Conservation (phyloP, 2,329 filamentous ascomycete genomes). For the Botryosphaeria dothidea region DNA sequence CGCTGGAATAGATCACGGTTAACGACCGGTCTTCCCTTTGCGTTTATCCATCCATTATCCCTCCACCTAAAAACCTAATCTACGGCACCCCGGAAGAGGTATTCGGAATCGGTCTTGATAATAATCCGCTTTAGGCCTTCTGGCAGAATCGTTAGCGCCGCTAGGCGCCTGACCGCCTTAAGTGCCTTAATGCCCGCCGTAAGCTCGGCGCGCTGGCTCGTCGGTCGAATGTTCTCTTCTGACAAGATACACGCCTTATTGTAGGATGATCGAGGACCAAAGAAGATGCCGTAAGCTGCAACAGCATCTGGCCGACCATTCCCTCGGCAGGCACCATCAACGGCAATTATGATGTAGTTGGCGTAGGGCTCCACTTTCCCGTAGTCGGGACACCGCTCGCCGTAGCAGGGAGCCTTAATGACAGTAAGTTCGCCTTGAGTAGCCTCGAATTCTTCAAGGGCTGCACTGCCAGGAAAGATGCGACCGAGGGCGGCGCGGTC, state of each 20-base stretch:
- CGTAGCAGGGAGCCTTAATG: not conserved
- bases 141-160: not conserved
- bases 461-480: not conserved
- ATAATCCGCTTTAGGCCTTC: not conserved
- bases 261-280: not conserved
- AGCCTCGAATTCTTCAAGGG: not conserved
- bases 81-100: not conserved
- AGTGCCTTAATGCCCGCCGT: not conserved
- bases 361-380: not conserved
- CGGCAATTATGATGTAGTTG: not conserved
- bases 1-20: not conserved
- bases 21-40: not conserved
- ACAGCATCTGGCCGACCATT: not conserved
- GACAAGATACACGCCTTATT: not conserved
- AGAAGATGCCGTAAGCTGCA: not conserved
- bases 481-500: too few species aligned
- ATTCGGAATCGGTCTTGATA: not conserved
- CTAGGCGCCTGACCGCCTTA: not conserved
- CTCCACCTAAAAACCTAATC: not conserved
- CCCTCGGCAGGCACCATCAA: not conserved
- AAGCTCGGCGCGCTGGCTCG: not conserved
- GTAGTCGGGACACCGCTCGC: not conserved
- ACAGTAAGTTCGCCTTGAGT: not conserved
- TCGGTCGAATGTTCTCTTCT: not conserved
- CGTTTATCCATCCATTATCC: not conserved